Evolutionary conservation across 1,284 basidiomycete species (phyloP).

Genomic region (Dichomitus squalens): DNA sequence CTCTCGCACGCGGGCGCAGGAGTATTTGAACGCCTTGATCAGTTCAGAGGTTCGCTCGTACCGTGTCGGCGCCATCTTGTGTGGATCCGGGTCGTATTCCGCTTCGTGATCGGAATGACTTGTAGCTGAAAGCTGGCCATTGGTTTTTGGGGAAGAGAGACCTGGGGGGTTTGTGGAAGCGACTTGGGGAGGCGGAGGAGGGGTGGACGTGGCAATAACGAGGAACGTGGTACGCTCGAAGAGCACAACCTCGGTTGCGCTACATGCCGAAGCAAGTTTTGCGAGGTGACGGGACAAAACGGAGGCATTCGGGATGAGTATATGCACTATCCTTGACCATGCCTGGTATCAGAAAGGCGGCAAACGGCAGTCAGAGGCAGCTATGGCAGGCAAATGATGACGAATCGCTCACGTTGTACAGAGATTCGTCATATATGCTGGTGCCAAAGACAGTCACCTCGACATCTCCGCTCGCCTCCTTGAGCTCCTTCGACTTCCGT

Average conservation of each 20-base stretch:
- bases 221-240: conserved; percentile 98
- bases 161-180: conserved; percentile 26
- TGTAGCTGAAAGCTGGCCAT: conserved; percentile 22
- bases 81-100: conserved; percentile 39
- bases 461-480: conserved; percentile 62
- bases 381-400: not conserved
- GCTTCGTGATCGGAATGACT: conserved; percentile 8
- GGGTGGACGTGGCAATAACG: conserved; percentile 82
- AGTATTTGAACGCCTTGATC: conserved; percentile 93
- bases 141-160: conserved; percentile 29
- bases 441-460: conserved; percentile 84
- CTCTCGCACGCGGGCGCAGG: conserved; percentile 82
- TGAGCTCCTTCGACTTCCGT: conserved; percentile 69
- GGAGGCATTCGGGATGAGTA: conserved; percentile 93
- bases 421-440: conserved; percentile 96
- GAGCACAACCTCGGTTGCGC: conserved; percentile 91
- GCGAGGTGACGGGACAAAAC: conserved; percentile 86
- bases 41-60: conserved; percentile 97
- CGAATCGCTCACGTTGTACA: conserved; percentile 78
- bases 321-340: conserved; percentile 97
- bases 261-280: conserved; percentile 83
- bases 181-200: conserved; percentile 25
- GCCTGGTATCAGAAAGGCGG: conserved; percentile 54
- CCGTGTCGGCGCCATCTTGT: conserved; percentile 73
- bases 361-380: not conserved